These are phyloP conservation scores for Phytophthora palmivora DNA, from an alignment of 352 stramenopile species.

Conservation along the genomic window DNA sequence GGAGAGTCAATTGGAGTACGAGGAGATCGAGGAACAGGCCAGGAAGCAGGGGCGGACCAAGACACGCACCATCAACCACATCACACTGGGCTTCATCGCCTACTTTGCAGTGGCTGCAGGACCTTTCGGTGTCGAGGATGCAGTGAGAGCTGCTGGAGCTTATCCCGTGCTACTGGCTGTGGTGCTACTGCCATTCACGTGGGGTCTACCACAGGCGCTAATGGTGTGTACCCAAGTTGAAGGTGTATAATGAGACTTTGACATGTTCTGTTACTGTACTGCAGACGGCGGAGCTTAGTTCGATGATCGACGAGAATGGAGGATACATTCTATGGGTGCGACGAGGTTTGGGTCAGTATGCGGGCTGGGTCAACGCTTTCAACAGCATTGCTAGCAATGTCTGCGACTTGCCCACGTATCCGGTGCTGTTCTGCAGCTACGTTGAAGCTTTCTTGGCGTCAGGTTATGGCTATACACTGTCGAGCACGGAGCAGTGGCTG, in stretches of 20 bases:
- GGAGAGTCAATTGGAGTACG: slow-evolving; percentile 55
- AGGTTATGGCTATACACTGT: slow-evolving; percentile 60
- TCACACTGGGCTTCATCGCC: slow-evolving; percentile 85
- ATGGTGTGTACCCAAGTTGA: no score
- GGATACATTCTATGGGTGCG: slow-evolving; percentile 90
- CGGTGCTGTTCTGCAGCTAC: slow-evolving; percentile 88
- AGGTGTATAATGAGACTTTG: no score
- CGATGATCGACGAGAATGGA: slow-evolving; percentile 88
- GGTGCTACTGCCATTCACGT: slow-evolving; percentile 81
- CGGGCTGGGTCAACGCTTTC: slow-evolving; percentile 86
- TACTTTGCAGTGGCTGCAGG: slow-evolving; percentile 85
- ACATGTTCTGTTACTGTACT: no score
- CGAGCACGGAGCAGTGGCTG: slow-evolving; percentile 63
- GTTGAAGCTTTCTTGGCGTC: slow-evolving; percentile 79
- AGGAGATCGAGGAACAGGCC: slow-evolving; percentile 39
- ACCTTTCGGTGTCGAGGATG: slow-evolving; percentile 83
- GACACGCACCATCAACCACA: slow-evolving; percentile 79
- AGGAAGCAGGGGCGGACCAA: slow-evolving; percentile 41
- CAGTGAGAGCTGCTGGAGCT: slow-evolving; percentile 71
- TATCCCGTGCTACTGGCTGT: slow-evolving; percentile 79
- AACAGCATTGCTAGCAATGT: slow-evolving; percentile 88
- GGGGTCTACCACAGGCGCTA: slow-evolving; percentile 84
- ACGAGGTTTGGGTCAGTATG: slow-evolving; percentile 75
- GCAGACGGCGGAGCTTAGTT: slow-evolving; percentile 83
- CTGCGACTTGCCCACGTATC: slow-evolving; percentile 85